These are phyloP conservation scores for Diaporthe aspalathi DNA, from an alignment of 2,329 filamentous ascomycete genomes.

Conservation along the genomic window DNA sequence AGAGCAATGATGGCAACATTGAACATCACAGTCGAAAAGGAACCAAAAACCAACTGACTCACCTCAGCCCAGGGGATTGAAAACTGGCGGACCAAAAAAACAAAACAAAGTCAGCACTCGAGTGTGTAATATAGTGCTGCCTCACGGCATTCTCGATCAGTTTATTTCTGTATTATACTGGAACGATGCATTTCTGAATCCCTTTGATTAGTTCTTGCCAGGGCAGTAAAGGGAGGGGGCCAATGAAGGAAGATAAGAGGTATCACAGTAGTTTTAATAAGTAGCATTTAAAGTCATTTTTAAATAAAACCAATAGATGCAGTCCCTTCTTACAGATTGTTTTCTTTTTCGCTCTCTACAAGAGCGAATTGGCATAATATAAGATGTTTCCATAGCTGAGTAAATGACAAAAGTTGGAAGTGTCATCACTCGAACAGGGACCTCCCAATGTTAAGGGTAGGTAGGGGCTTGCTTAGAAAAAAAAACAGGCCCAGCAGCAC, in stretches of 20 bases:
- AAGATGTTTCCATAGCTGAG: background rate
- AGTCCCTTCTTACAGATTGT: background rate
- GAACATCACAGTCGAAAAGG: constrained; percentile 22
- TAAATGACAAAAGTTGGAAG: background rate
- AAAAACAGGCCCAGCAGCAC: too few relatives aligned
- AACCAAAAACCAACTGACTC: background rate
- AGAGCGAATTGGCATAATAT: background rate
- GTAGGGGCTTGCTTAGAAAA: too few relatives aligned
- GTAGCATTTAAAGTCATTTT: constrained; percentile 21
- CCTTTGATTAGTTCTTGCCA: background rate
- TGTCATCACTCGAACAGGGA: constrained; percentile 16
- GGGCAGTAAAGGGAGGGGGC: background rate
- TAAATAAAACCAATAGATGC: constrained; percentile 23
- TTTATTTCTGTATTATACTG: constrained; percentile 11
- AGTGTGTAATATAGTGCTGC: constrained; percentile 56
- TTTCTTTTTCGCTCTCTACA: too few relatives aligned
- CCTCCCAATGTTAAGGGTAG: background rate
- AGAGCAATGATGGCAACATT: constrained; percentile 32
- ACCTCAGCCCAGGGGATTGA: background rate
- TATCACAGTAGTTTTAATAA: background rate
- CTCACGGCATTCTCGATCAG: constrained; percentile 56
- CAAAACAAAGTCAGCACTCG: constrained; percentile 37
- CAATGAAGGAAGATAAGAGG: background rate
- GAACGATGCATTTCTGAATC: background rate
- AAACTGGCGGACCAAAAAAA: constrained; percentile 19